phyloP scores from a whole-genome alignment of 345 rosid genomes.

The Toxicodendron radicans region DNA sequence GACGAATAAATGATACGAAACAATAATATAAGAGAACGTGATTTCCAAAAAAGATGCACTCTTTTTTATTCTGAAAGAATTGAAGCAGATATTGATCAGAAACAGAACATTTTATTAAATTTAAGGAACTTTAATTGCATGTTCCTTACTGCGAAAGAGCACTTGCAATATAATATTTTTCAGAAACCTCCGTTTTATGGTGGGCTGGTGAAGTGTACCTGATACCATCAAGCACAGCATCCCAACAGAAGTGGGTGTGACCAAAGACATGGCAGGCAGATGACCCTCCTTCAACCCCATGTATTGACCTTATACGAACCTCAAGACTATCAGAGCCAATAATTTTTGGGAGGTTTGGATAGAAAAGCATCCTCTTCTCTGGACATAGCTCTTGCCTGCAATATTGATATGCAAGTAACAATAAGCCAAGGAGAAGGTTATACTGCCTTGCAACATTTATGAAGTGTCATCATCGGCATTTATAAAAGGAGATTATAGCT shows the following conservation, averaged over 20 bases:
- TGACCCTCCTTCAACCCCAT: slow-evolving; percentile 31
- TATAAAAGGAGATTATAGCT: too few species aligned
- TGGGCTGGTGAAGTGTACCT: slow-evolving; percentile 29
- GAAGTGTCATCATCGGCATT: too few species aligned
- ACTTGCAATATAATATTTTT: not conserved
- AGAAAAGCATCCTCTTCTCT: slow-evolving; percentile 69
- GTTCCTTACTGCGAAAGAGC: not conserved
- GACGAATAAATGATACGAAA: too few species aligned
- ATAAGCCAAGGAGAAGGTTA: not conserved
- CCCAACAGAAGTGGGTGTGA: slow-evolving; percentile 84
- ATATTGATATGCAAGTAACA: not conserved
- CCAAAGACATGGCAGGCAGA: slow-evolving; percentile 64
- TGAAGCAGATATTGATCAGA: too few species aligned
- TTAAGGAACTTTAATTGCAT: not conserved
- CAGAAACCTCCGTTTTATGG: not conserved
- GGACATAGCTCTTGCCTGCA: slow-evolving; percentile 74
- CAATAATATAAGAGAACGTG: too few species aligned
- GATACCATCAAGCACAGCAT: slow-evolving; percentile 58
- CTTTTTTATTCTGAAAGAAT: too few species aligned
- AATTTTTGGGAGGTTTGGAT: slow-evolving; percentile 66
- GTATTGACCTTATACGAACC: slow-evolving; percentile 55
- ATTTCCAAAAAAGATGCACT: too few species aligned
- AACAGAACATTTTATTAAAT: too few species aligned
- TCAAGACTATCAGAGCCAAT: slow-evolving; percentile 69
- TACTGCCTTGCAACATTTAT: not conserved